These are phyloP conservation scores for Huntiella moniliformis DNA, from an alignment of 2,329 filamentous ascomycete genomes.

Conservation along the genomic window DNA sequence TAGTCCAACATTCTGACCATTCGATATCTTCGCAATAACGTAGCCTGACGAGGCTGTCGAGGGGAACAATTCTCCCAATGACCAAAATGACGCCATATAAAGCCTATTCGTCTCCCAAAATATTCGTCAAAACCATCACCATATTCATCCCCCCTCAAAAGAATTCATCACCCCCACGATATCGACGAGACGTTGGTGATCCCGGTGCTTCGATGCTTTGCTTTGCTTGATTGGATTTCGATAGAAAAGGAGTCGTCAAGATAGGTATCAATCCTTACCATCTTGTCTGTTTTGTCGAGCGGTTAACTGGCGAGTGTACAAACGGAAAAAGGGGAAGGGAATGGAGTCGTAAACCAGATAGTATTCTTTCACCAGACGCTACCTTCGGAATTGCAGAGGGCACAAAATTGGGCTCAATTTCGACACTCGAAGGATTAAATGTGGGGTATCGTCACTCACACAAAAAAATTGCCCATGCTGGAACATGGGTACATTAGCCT, in stretches of 20 bases:
- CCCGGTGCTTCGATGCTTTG: no score
- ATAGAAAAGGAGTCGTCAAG: not conserved
- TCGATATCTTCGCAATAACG: no score
- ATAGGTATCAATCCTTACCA: constrained; percentile 35
- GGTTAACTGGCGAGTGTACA: constrained; percentile 12
- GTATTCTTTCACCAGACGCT: constrained; percentile 11
- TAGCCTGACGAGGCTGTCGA: no score
- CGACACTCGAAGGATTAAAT: constrained; percentile 6
- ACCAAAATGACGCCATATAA: no score
- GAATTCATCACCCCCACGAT: no score
- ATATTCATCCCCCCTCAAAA: no score
- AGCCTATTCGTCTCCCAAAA: no score
- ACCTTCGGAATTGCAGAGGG: constrained; percentile 11
- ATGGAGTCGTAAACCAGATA: constrained; percentile 11
- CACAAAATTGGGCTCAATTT: constrained; percentile 10
- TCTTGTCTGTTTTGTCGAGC: constrained; percentile 32
- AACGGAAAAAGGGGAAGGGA: constrained; percentile 10
- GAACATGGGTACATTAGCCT: not conserved
- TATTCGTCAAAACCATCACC: no score
- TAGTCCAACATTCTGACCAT: no score
- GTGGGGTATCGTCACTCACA: constrained; percentile 2
- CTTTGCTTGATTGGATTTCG: no score
- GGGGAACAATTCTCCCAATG: no score
- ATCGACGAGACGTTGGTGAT: constrained; percentile 5
- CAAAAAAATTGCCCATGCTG: not conserved